Base-by-base conservation (phyloP, 1,284 basidiomycete species). In the Apiotrichum sp. region DNA sequence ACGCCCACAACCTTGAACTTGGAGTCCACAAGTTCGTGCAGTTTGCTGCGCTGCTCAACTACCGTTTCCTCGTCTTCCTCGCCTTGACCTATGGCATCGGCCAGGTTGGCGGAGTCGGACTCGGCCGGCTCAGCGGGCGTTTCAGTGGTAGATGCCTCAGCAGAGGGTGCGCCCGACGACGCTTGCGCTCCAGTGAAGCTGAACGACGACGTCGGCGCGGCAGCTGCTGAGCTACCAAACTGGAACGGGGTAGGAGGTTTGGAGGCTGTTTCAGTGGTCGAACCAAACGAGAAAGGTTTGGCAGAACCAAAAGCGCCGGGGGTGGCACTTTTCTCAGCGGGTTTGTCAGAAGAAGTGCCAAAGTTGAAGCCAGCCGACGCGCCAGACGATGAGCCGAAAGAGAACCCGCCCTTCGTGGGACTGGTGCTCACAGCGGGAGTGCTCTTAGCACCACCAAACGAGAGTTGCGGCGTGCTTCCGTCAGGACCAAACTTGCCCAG, bases 1-100 rank as follows among this genome's bases (percentile, higher is more conserved):
- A 75, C 39, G 0, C 71, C 71, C 41, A 58, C 56, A 43, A 72
- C 69, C 48, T 80, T 60, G 48, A 64, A 66, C 48, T 61, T 80
- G 38, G 80, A 79, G 33, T 62, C 66, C 31, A 71, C 78, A 66
- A 89, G 71, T 65, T 80, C 82, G 66, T 78, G 86, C 41, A 86
- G 82, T 69, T 86, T 88, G 48, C 82, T 78, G 65, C 81, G 82
- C 52, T 82, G 77, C 50, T 81, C 78, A 69, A 85, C 78, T 16
- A 79, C 76, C 3, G 87, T 89, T 54, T 85, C 84, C 70, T 93
- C 89, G 44, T 86, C 80, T 71, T 93, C 87, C 75, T 92, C 89
- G 14, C 77, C 77, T 6, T 66, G 68, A 6, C 75, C 76, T 6
- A 59, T 62, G 2, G 56, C 61, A 33, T 66, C 65, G 4, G 70